These are phyloP conservation scores for Annona squamosa DNA, from an alignment of 164 flowering plant species.

Conservation along the genomic window DNA sequence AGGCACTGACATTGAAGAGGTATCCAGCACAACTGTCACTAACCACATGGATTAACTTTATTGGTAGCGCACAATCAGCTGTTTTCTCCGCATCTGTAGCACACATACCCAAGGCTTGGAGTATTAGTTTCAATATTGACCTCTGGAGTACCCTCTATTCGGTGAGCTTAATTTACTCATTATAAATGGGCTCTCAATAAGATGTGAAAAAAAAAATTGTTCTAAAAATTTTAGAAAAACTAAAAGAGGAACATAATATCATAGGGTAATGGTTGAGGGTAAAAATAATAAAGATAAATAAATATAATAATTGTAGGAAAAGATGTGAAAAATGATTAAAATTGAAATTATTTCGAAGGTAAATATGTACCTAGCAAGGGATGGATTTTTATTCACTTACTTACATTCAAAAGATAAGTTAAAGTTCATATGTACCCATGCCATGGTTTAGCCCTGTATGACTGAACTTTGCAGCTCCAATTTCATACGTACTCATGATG, in stretches of 20 bases:
- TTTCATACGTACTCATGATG: too few species aligned
- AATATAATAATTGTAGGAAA: too few species aligned
- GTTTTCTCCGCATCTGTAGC: conserved; percentile 39
- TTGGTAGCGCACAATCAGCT: conserved; percentile 82
- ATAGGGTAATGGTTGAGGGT: too few species aligned
- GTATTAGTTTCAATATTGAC: conserved; percentile 50
- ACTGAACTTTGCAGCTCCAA: too few species aligned
- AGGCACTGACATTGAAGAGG: conserved; percentile 65
- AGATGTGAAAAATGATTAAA: too few species aligned
- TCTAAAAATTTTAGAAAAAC: neutral
- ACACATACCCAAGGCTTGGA: conserved; percentile 53
- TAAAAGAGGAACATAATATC: neutral
- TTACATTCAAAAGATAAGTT: too few species aligned
- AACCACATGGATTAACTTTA: conserved; percentile 71
- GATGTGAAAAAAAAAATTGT: neutral
- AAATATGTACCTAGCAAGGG: too few species aligned
- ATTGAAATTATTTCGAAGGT: too few species aligned
- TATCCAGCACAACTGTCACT: conserved; percentile 81
- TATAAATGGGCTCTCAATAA: neutral
- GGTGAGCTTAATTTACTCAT: conserved; percentile 25
- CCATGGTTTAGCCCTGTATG: too few species aligned
- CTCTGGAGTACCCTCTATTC: conserved; percentile 57
- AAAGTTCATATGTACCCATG: too few species aligned
- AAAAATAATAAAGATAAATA: too few species aligned
- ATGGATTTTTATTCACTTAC: too few species aligned